These are phyloP conservation scores for Trichoderma sp. DNA, from an alignment of 2,329 filamentous ascomycete genomes.

Conservation along the genomic window DNA sequence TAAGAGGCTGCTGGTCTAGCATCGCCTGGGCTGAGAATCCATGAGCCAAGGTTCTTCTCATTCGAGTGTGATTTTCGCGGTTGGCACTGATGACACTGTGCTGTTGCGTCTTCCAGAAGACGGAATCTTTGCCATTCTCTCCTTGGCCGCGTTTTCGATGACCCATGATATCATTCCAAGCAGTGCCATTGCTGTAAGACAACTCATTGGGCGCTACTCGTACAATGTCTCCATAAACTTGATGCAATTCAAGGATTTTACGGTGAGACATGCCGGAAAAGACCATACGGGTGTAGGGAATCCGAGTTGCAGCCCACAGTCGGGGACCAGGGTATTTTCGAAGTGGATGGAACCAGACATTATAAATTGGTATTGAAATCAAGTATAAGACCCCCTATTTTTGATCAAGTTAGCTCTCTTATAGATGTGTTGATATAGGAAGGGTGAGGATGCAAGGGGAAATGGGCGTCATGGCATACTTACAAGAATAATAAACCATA, in stretches of 20 bases:
- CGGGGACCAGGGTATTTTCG: constrained; percentile 11
- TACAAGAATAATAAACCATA: background rate
- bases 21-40: constrained; percentile 32
- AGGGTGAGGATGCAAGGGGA: background rate
- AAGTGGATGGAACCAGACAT: constrained; percentile 18
- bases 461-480: background rate
- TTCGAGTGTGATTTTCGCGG: constrained; percentile 24
- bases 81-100: constrained; percentile 23
- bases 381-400: background rate
- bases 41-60: constrained; percentile 26
- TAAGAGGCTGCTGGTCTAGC: constrained; percentile 31
- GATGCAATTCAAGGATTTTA: background rate
- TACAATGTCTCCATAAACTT: constrained; percentile 7
- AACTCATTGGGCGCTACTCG: constrained; percentile 14
- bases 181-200: background rate
- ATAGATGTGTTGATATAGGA: background rate
- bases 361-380: constrained; percentile 4
- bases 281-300: background rate
- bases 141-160: constrained; percentile 21
- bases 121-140: constrained; percentile 19
- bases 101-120: background rate
- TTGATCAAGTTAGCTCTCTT: background rate
- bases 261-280: background rate
- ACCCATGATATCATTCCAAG: constrained; percentile 23
- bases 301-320: constrained; percentile 4